Conservation (phyloP, 148 eudicot genomes). For the Talinum fruticosum region DNA sequence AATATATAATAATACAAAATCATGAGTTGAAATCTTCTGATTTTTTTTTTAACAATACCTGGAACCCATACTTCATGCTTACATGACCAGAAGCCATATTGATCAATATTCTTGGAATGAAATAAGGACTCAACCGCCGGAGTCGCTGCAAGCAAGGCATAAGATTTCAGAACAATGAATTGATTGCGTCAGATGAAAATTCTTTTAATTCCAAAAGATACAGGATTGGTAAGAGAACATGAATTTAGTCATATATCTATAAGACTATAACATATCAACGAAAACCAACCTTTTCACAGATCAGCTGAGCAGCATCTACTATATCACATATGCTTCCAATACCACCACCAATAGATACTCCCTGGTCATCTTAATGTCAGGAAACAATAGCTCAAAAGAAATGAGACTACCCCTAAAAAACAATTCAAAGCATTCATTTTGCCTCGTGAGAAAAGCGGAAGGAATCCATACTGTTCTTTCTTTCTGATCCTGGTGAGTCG, state of each 20-base stretch:
- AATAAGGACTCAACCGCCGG: constrained; percentile 92
- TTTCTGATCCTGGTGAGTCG: constrained; percentile 57
- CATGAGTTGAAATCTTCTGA: neutral
- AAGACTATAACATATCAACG: constrained; percentile 3
- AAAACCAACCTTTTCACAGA: constrained; percentile 77
- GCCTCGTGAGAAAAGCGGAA: constrained; percentile 11
- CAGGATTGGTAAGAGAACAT: neutral
- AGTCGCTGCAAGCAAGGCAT: constrained; percentile 47
- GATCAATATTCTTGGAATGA: constrained; percentile 87
- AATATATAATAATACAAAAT: neutral
- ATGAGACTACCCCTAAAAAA: neutral
- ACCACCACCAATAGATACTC: constrained; percentile 95
- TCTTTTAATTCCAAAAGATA: neutral
- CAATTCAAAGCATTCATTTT: neutral
- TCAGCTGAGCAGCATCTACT: constrained; percentile 80
- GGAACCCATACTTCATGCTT: constrained; percentile 96
- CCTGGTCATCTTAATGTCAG: constrained; percentile 55
- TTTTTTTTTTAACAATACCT: constrained; percentile 41
- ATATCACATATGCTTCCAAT: constrained; percentile 89
- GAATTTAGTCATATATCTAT: neutral
- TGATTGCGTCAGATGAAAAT: neutral
- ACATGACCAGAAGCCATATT: constrained; percentile 99
- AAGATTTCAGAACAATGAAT: neutral
- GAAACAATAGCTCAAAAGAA: constrained; percentile 16
- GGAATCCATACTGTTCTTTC: constrained; percentile 64